A percentile compares a stretch with the other conserved stretches of the same genome.
Evolutionary conservation across 2,329 filamentous ascomycete genomes (phyloP).

Genomic region (Sphaerulina populicola): DNA sequence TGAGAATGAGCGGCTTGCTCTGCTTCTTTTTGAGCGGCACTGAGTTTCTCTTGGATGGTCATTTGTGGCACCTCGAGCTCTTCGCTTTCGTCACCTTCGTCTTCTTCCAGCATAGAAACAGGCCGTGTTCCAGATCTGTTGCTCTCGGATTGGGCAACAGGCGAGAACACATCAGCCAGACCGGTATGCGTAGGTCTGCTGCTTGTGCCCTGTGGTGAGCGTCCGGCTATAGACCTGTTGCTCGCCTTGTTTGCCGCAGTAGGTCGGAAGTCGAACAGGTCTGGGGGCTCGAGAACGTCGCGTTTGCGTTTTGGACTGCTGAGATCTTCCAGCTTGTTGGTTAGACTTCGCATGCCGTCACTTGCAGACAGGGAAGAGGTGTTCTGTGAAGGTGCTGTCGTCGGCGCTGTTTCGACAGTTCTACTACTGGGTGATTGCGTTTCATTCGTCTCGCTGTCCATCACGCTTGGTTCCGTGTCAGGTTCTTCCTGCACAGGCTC

Average conservation of each 20-base stretch:
- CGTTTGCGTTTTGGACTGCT: slow-evolving; percentile 26
- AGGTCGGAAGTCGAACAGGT: slow-evolving; percentile 33
- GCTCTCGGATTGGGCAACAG: slow-evolving; percentile 9
- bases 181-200: not conserved
- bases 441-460: slow-evolving; percentile 26
- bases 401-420: not conserved
- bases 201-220: slow-evolving; percentile 1
- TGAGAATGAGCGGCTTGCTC: slow-evolving; percentile 33
- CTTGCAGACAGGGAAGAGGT: slow-evolving; percentile 2
- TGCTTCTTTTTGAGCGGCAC: slow-evolving; percentile 38
- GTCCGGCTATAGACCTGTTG: not conserved
- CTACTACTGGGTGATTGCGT: slow-evolving; percentile 15
- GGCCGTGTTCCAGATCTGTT: slow-evolving; percentile 1
- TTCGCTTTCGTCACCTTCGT: slow-evolving; percentile 32
- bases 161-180: slow-evolving; percentile 2
- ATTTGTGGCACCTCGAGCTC: slow-evolving; percentile 26
- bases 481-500: slow-evolving; percentile 24
- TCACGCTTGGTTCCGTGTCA: slow-evolving; percentile 18
- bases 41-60: slow-evolving; percentile 43
- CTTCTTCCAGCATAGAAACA: slow-evolving; percentile 6
- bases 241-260: not conserved
- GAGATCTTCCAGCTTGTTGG: slow-evolving; percentile 1
- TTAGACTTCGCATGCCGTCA: slow-evolving; percentile 8
- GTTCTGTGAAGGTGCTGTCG: not conserved
- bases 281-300: slow-evolving; percentile 30